phyloP scores from a whole-genome alignment of 768 basidiomycete species.

The Kwoniella newhampshirensis region DNA sequence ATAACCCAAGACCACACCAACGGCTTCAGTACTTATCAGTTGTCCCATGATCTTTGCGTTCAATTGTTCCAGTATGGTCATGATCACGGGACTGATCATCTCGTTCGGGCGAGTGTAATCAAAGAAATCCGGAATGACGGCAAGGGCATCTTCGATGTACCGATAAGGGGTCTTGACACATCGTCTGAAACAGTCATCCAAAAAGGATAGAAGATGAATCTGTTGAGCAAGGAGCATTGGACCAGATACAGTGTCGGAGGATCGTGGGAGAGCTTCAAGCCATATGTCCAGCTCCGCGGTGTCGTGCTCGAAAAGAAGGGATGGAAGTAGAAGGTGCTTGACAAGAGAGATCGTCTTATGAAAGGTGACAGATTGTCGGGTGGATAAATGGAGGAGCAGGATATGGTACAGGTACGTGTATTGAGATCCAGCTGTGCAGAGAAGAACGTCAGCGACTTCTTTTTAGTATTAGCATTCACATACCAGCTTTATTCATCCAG shows the following conservation, averaged over 20 bases:
- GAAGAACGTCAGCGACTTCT: background rate
- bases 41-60: conserved; percentile 65
- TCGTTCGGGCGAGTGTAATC: conserved; percentile 23
- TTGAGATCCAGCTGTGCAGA: conserved; percentile 43
- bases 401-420: conserved; percentile 74
- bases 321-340: conserved; percentile 64
- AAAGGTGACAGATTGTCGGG: conserved; percentile 60
- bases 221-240: conserved; percentile 38
- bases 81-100: conserved; percentile 69
- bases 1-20: conserved; percentile 65
- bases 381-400: conserved; percentile 63
- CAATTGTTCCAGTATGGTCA: conserved; percentile 77
- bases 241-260: conserved; percentile 50
- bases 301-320: conserved; percentile 78
- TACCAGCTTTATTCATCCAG: conserved; percentile 74
- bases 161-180: conserved; percentile 79
- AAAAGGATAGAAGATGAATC: conserved; percentile 63
- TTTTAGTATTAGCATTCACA: conserved; percentile 37
- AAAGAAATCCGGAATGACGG: conserved; percentile 46
- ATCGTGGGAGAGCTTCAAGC: conserved; percentile 65
- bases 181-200: conserved; percentile 82
- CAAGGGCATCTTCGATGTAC: conserved; percentile 72
- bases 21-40: conserved; percentile 62
- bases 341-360: conserved; percentile 62
- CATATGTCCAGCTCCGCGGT: conserved; percentile 69